A percentile compares a stretch with the other conserved stretches of the same genome.
Conservation (phyloP, 1,139 yeast genomes). For the Protomyces inouyei region DNA sequence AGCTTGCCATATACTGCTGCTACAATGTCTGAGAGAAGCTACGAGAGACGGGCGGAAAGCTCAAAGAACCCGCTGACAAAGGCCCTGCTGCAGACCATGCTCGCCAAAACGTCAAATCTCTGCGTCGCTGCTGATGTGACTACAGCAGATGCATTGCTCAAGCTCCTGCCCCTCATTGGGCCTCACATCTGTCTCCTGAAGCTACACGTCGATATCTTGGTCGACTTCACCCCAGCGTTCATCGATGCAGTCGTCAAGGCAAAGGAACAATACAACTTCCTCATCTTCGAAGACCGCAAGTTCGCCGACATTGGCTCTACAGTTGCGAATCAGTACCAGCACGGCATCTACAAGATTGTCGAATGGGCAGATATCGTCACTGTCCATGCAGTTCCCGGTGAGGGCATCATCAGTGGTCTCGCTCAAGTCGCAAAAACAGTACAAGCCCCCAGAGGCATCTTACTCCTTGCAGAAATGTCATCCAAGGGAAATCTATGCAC, state of each 20-base stretch:
- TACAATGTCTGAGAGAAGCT: conserved; percentile 41
- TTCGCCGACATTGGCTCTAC: conserved; percentile 99
- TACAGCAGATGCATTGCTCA: conserved; percentile 67
- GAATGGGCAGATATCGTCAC: conserved; percentile 96
- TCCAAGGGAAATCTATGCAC: conserved; percentile 89
- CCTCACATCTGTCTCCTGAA: conserved; percentile 89
- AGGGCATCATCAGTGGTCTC: conserved; percentile 84
- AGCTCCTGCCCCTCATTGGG: conserved; percentile 71
- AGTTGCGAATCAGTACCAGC: conserved; percentile 84
- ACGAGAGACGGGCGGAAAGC: conserved; percentile 60
- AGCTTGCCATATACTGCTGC: neutral
- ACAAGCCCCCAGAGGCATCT: conserved; percentile 57
- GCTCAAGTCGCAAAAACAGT: conserved; percentile 32
- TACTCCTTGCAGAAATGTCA: conserved; percentile 94
- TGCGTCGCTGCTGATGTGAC: conserved; percentile 96
- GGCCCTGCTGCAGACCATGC: conserved; percentile 70
- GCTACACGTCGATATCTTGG: conserved; percentile 89
- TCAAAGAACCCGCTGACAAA: conserved; percentile 78
- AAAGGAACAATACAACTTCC: conserved; percentile 70
- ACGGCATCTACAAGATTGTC: conserved; percentile 85
- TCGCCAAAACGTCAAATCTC: conserved; percentile 71
- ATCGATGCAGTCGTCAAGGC: conserved; percentile 65
- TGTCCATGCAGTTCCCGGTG: conserved; percentile 96
- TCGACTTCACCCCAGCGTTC: conserved; percentile 82
- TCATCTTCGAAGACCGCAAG: conserved; percentile 93